A percentile compares a stretch with the other conserved stretches of the same genome.
These are phyloP conservation scores for Barnettozyma pratensis DNA, from an alignment of 805 yeast genomes.

Conservation along the genomic window DNA sequence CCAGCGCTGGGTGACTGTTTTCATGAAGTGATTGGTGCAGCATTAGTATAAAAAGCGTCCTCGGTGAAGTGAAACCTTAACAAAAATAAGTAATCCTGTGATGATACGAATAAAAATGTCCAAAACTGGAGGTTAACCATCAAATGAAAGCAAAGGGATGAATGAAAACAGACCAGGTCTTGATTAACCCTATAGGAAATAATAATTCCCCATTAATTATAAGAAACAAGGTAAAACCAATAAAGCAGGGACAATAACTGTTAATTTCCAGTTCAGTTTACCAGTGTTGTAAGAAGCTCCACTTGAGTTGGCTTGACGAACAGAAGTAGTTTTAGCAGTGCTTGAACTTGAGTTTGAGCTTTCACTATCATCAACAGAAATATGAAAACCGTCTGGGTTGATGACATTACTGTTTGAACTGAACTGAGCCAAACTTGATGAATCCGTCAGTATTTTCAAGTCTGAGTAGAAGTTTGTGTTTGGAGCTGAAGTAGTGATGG, in stretches of 20 bases:
- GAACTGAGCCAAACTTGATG: constrained; percentile 5
- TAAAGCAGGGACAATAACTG: constrained; percentile 9
- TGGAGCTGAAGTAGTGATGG: neutral
- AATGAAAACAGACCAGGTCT: too few relatives aligned
- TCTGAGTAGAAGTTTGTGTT: constrained; percentile 18
- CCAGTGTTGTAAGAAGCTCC: constrained; percentile 1
- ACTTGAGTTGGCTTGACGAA: constrained; percentile 7
- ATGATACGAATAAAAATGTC: too few relatives aligned
- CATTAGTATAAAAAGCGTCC: too few relatives aligned
- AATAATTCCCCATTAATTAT: neutral
- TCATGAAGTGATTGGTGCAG: too few relatives aligned
- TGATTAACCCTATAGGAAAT: neutral
- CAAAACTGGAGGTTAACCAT: too few relatives aligned
- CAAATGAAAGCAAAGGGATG: too few relatives aligned
- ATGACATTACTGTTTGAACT: constrained; percentile 1
- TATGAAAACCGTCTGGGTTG: neutral
- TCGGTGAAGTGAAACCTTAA: too few relatives aligned
- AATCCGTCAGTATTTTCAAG: constrained; percentile 17
- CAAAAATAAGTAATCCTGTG: too few relatives aligned
- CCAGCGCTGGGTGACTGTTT: too few relatives aligned
- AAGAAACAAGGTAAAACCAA: constrained; percentile 9
- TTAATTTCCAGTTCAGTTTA: constrained; percentile 10
- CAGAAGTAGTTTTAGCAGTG: neutral
- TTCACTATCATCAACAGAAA: neutral
- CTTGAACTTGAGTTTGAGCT: neutral